These are phyloP conservation scores for Suillus subluteus DNA, from an alignment of 768 basidiomycete species.

Conservation along the genomic window DNA sequence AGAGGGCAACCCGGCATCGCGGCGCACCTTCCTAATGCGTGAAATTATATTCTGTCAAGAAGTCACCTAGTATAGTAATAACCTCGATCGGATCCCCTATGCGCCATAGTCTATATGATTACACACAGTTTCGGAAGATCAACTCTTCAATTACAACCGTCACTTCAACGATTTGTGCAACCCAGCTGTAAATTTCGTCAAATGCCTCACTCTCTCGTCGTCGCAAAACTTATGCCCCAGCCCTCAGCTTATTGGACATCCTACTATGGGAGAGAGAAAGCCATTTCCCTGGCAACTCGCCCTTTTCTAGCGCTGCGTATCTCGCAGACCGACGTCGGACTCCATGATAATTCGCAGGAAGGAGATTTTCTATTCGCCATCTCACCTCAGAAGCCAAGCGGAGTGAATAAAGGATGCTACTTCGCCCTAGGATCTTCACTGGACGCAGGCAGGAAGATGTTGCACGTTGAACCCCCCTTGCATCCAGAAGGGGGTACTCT, in stretches of 20 bases:
- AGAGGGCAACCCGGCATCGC: too few species aligned
- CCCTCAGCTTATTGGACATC: constrained; percentile 4
- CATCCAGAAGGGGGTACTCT: background rate
- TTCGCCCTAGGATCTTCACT: constrained; percentile 2
- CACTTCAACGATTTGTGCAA: too few species aligned
- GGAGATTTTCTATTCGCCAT: background rate
- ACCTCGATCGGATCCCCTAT: too few species aligned
- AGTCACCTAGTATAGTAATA: too few species aligned
- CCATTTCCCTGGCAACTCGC: background rate
- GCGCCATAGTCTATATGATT: too few species aligned
- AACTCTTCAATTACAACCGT: too few species aligned
- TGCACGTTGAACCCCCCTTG: background rate
- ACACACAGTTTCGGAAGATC: too few species aligned
- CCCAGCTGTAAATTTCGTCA: too few species aligned
- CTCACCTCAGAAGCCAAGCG: background rate
- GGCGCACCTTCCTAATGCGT: too few species aligned
- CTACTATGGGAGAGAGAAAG: background rate
- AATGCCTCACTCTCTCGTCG: too few species aligned
- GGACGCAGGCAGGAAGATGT: background rate
- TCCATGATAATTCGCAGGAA: rapidly evolving
- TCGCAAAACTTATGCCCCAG: constrained; percentile 3
- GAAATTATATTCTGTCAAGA: too few species aligned
- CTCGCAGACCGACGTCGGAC: background rate
- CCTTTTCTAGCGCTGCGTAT: constrained; percentile 8
- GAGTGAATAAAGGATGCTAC: constrained; percentile 2